Base-by-base conservation (phyloP, 257 asterid genomes). In the Solanum sparsipilum region DNA sequence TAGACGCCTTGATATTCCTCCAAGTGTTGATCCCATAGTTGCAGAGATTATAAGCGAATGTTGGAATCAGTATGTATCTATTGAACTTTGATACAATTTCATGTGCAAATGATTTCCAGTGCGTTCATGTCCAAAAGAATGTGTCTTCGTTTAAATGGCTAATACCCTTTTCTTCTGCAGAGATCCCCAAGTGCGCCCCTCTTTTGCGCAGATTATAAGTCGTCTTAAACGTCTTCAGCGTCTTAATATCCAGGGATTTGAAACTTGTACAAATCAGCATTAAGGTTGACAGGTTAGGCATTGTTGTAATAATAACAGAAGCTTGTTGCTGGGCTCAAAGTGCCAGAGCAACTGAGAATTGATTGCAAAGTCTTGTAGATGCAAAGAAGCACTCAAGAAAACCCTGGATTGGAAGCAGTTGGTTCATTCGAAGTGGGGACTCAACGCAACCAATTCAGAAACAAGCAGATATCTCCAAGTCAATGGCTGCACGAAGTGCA, bases 381-480 rank as follows among this genome's bases (percentile, higher is more conserved):
- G 87, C 60, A 39, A 88, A 90, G 88, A 65, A 46, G 83, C 68
- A 83, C 60, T 13, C 67, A 82, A 87, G 67, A 72, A 78, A 81
- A 89, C 86, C 60, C 86, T 90, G 94, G 93, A 90, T 88, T 85
- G 92, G 94, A 91, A 90, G 90, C 94, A 91, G 98, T 91, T 90
- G 97, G 96, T 95, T 92, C 97, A 91, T 93, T 96, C 98, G 92
- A 96, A 94, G 94, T 93, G 98, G 98, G 98, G 91, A 92, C 94
- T 86, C 93, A 91, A 89, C 93, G 88, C 94, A 70, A 90, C 94
- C 94, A 87, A 83, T 90, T 88, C 90, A 81, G 87, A 68, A 72
- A 52, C 82, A 86, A 52, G 88, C 63, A 39, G 63, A 13, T 35
- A 74, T 76, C 93, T 89, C 93, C 82, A 87, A 89, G 52, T 88